A percentile compares a stretch with the other conserved stretches of the same genome.
Conservation (phyloP, 208 protist genomes). For the Endotrypanum monterogeii region DNA sequence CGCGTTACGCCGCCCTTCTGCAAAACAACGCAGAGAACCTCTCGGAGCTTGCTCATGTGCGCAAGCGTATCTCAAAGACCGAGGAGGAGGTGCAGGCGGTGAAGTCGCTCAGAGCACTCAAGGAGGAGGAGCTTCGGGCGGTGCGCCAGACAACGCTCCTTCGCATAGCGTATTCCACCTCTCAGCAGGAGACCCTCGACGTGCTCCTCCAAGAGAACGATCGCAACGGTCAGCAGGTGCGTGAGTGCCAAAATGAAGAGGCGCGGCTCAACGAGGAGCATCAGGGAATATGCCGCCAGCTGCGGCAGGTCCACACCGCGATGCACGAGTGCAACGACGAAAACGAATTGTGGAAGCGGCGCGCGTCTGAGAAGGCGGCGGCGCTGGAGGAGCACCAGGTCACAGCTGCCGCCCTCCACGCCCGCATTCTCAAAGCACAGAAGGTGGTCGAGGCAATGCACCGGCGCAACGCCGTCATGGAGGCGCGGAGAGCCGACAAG, state of each 20-base stretch:
- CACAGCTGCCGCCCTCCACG: conserved; percentile 42
- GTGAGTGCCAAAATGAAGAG: conserved; percentile 40
- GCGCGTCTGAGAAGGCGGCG: conserved; percentile 55
- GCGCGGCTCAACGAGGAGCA: conserved; percentile 76
- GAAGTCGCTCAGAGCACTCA: conserved; percentile 55
- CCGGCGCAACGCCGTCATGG: conserved; percentile 62
- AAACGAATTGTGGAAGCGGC: conserved; percentile 69
- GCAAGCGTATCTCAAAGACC: conserved; percentile 47
- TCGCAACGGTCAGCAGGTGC: conserved; percentile 50
- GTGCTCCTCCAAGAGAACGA: conserved; percentile 61
- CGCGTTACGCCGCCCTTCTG: conserved; percentile 48
- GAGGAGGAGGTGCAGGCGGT: conserved; percentile 63
- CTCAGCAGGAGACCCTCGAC: conserved; percentile 55
- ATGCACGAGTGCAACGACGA: conserved; percentile 92
- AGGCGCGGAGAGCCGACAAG: conserved; percentile 60
- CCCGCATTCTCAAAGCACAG: conserved; percentile 47
- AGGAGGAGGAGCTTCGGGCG: conserved; percentile 83
- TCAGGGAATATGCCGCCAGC: conserved; percentile 74
- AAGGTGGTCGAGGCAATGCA: conserved; percentile 74
- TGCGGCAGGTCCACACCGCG: conserved; percentile 77
- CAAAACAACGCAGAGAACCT: conserved; percentile 58
- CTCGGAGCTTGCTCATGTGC: conserved; percentile 44
- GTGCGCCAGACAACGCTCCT: conserved; percentile 62
- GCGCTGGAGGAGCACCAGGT: conserved; percentile 72
- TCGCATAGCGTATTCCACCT: conserved; percentile 30